Evolutionary conservation across 1,139 yeast species (phyloP).

Genomic region (Yamadazyma dushanensis): DNA sequence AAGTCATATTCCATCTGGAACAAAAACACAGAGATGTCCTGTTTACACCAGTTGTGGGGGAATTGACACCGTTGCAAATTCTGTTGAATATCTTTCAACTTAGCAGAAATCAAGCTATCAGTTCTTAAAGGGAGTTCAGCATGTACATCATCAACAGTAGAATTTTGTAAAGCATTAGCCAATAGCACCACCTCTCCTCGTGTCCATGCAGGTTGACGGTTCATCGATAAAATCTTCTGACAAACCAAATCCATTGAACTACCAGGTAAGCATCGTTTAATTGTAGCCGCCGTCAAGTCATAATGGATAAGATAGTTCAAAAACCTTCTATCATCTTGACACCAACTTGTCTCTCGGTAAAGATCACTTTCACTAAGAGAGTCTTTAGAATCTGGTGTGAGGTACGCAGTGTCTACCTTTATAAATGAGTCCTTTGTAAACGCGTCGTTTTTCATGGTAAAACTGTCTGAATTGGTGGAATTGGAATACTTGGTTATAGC

Average conservation of each 20-base stretch:
- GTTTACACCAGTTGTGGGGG: slow-evolving; percentile 7
- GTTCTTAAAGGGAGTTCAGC: slow-evolving; percentile 13
- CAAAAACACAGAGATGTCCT: slow-evolving; percentile 7
- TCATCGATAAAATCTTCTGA: slow-evolving; percentile 1
- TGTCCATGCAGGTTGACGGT: slow-evolving; percentile 12
- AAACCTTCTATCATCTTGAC: slow-evolving; percentile 7
- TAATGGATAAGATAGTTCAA: slow-evolving; percentile 12
- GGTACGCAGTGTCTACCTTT: slow-evolving; percentile 11
- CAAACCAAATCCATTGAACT: slow-evolving; percentile 2
- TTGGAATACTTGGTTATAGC: background rate
- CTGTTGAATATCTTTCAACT: slow-evolving; percentile 1
- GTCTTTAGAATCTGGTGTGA: slow-evolving; percentile 19
- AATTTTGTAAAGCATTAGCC: slow-evolving; percentile 5
- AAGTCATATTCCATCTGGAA: slow-evolving; percentile 11
- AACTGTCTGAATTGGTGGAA: background rate
- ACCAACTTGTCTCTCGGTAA: slow-evolving; percentile 8
- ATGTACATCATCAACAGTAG: background rate
- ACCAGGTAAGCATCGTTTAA: slow-evolving; percentile 8
- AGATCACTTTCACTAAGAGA: slow-evolving; percentile 15
- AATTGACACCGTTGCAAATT: slow-evolving; percentile 1
- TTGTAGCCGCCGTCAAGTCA: slow-evolving; percentile 12
- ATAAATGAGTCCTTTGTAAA: slow-evolving; percentile 2
- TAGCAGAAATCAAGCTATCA: slow-evolving; percentile 3
- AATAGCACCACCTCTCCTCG: slow-evolving; percentile 13
- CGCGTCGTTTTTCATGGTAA: slow-evolving; percentile 1